Base-by-base conservation (phyloP, 2,329 filamentous ascomycete species). In the Trichoderma sp. region DNA sequence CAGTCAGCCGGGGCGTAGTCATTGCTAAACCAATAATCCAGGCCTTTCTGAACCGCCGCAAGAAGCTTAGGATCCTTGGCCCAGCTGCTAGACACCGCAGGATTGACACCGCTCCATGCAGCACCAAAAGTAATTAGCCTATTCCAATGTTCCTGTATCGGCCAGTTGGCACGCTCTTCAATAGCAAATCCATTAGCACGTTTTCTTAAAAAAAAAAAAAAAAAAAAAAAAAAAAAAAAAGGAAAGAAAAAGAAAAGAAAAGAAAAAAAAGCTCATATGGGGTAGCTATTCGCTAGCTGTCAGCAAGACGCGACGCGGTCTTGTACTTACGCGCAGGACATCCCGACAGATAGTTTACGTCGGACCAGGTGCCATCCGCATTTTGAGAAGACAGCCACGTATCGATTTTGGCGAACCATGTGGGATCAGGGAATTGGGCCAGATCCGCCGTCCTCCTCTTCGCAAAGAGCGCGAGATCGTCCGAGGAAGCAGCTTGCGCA, bases 1-100 rank as follows among this genome's bases (percentile, higher is more conserved):
- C 72, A 73, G 53, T 71, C 72, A 2, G 59, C 61, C 1, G 70
- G 67, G 4, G 53, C 60, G 29, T 72, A 73, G 57, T 73, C 71
- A 50, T 73, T 73, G 52, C 69, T 67, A 42, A 73, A 73, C 72
- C 72, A 73, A 25, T 72, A 73, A 27, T 71, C 69, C 42, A 73
- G 42, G 27, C 71, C 71, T 5, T 68, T 71, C 22, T 64, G 70
- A 12, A 72, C 70, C 4, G 70, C 69, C 2, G 56, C 22, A 12
- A 72, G 45, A 3, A 72, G 67, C 15, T 56, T 66, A 4, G 63
- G 57, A 25, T 67, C 67, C 8, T 69, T 67, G 6, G 57, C 69
- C 72, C 71, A 71, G 10, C 68, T 68, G 9, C 42, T 63, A 2
- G 69, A 53, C n/a, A 69, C 67, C 1, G 45, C 63, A n/a, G 68